Evolutionary conservation across 2,329 filamentous ascomycete species (phyloP).

Genomic region (Fusarium caatingaense): DNA sequence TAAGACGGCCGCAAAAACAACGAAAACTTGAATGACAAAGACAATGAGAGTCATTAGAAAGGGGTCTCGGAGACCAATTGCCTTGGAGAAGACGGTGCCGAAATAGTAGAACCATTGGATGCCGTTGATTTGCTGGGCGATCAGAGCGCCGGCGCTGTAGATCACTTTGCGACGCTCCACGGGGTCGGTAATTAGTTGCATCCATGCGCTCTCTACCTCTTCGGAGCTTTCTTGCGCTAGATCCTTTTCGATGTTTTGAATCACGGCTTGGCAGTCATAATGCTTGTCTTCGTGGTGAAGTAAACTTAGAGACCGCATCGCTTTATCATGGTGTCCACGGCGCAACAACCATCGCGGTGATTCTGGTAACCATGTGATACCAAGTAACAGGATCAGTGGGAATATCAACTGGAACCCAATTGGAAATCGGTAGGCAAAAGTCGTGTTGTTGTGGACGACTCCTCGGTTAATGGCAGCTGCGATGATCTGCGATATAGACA

Average conservation of each 20-base stretch:
- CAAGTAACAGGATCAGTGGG: conserved; percentile 37
- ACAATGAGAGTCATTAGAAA: conserved; percentile 57
- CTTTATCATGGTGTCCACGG: conserved; percentile 54
- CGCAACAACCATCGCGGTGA: conserved; percentile 51
- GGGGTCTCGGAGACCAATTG: conserved; percentile 55
- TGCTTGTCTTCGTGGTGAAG: conserved; percentile 57
- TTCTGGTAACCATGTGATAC: conserved; percentile 44
- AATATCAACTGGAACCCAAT: conserved; percentile 49
- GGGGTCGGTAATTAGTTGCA: conserved; percentile 55
- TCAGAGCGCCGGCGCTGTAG: conserved; percentile 57
- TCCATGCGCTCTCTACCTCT: conserved; percentile 52
- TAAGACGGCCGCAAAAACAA: conserved; percentile 53
- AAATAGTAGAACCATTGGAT: conserved; percentile 61
- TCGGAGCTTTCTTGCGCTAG: conserved; percentile 52
- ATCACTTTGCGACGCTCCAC: conserved; percentile 60
- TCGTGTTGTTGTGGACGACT: conserved; percentile 45
- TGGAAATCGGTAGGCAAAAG: conserved; percentile 50
- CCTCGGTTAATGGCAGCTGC: conserved; percentile 50
- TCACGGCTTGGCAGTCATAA: conserved; percentile 51
- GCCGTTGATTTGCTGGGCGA: conserved; percentile 62
- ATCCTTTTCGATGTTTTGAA: conserved; percentile 57
- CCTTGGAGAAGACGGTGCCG: conserved; percentile 56
- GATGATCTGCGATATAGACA: conserved; percentile 53
- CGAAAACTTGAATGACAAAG: conserved; percentile 57
- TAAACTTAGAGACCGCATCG: conserved; percentile 53